Conservation (phyloP, 257 asterid genomes). For the Capsicum baccatum region DNA sequence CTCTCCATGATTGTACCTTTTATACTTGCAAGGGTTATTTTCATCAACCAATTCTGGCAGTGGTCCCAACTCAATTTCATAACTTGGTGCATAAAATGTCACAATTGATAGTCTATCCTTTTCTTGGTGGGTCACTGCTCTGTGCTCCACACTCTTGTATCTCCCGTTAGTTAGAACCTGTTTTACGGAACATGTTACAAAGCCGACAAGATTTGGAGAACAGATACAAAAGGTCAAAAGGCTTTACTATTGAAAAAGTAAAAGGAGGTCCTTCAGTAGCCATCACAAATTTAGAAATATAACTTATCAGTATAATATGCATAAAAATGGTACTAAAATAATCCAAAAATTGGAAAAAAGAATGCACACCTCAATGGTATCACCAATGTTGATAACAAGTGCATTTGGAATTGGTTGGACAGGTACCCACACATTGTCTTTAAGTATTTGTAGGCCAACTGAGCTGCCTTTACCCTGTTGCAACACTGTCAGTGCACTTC, state of each 20-base stretch:
- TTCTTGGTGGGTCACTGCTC: slow-evolving; percentile 84
- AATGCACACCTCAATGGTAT: slow-evolving; percentile 75
- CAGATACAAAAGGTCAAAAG: neutral
- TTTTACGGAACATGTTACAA: neutral
- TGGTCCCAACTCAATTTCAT: slow-evolving; percentile 81
- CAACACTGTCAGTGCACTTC: slow-evolving; percentile 91
- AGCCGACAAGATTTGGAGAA: neutral
- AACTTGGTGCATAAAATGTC: slow-evolving; percentile 95
- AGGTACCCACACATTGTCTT: slow-evolving; percentile 68
- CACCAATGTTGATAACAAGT: slow-evolving; percentile 89
- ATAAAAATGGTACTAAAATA: neutral
- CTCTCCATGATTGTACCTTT: slow-evolving; percentile 94
- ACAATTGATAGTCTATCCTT: slow-evolving; percentile 86
- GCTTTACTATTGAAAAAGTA: too few relatives aligned
- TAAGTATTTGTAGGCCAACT: slow-evolving; percentile 86
- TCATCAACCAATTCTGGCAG: slow-evolving; percentile 59
- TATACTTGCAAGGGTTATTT: slow-evolving; percentile 64
- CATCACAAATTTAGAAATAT: neutral
- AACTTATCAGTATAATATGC: neutral
- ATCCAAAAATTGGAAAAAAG: neutral
- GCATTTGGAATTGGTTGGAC: slow-evolving; percentile 83
- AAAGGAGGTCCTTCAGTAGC: neutral
- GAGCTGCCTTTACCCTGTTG: slow-evolving; percentile 75
- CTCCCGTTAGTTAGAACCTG: slow-evolving; percentile 88
- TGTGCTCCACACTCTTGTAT: slow-evolving; percentile 95